These are phyloP conservation scores for Leishmania mexicana DNA, from an alignment of 208 protist genomes.

Conservation along the genomic window DNA sequence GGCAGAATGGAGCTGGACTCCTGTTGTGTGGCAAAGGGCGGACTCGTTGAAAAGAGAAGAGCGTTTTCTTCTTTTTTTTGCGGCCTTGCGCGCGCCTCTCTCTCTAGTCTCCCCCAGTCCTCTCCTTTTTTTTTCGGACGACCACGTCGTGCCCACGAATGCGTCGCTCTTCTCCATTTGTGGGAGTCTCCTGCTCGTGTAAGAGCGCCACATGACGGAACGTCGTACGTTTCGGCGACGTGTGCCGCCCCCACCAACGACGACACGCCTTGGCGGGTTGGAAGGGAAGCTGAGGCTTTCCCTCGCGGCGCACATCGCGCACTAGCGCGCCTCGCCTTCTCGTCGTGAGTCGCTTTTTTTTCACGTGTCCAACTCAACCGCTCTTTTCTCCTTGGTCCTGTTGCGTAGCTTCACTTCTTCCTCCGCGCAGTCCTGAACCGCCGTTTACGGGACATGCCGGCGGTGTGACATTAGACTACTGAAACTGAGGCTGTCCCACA, in stretches of 20 bases:
- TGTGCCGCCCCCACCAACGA: neutral
- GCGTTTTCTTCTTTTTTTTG: neutral
- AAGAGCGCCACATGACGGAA: too few relatives aligned
- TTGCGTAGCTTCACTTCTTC: neutral
- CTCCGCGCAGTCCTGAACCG: neutral
- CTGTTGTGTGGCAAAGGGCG: neutral
- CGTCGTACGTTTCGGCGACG: neutral
- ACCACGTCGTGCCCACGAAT: too few relatives aligned
- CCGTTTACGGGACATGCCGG: neutral
- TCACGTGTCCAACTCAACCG: neutral
- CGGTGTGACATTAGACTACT: neutral
- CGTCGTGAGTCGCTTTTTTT: neutral
- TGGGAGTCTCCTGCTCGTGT: too few relatives aligned
- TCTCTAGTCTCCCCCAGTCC: too few relatives aligned
- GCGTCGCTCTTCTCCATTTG: too few relatives aligned
- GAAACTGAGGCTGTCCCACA: slow-evolving; percentile 21
- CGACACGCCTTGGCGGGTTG: neutral
- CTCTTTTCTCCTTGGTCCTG: neutral
- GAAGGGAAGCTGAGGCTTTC: neutral
- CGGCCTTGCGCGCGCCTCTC: too few relatives aligned
- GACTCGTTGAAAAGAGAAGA: neutral
- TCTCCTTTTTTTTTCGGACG: too few relatives aligned
- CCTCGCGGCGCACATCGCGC: neutral
- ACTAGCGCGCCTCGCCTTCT: neutral
- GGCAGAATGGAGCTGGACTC: neutral